These are phyloP conservation scores for Coemansia sp. DNA, from an alignment of 192 early-diverging fungal species.

Conservation along the genomic window DNA sequence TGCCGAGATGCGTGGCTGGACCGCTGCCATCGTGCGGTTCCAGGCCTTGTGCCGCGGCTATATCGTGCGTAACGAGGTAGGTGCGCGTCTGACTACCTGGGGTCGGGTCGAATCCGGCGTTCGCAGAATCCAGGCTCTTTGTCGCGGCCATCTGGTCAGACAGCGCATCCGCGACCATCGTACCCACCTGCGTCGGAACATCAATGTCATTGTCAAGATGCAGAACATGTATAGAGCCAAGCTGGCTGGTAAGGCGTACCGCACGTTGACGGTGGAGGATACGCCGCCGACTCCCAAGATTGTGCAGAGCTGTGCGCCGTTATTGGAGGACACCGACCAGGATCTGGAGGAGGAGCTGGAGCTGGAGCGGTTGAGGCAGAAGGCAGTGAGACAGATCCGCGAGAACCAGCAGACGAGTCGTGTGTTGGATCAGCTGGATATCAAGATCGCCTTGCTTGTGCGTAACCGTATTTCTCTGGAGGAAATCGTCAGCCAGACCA, in stretches of 20 bases:
- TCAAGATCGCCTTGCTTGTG: constrained; percentile 95
- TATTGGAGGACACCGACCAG: constrained; percentile 87
- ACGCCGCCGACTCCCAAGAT: constrained; percentile 82
- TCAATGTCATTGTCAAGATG: constrained; percentile 76
- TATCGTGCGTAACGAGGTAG: constrained; percentile 46
- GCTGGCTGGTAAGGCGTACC: constrained; percentile 67
- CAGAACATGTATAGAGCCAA: constrained; percentile 68
- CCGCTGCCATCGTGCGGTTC: constrained; percentile 48
- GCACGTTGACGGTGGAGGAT: constrained; percentile 68
- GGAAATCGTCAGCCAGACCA: constrained; percentile 74
- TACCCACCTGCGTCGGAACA: constrained; percentile 64
- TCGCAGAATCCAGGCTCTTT: constrained; percentile 63
- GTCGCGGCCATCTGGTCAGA: constrained; percentile 66
- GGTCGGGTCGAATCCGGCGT: constrained; percentile 37
- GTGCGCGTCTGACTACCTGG: constrained; percentile 32
- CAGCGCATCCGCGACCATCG: constrained; percentile 60
- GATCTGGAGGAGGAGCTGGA: constrained; percentile 95
- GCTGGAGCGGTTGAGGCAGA: constrained; percentile 81
- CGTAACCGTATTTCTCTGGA: constrained; percentile 95
- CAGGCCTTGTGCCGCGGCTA: constrained; percentile 53
- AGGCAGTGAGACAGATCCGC: constrained; percentile 84
- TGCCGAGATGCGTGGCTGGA: constrained; percentile 57
- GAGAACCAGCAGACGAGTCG: constrained; percentile 82
- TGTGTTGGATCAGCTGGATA: constrained; percentile 85
- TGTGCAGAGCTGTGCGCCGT: constrained; percentile 79